Evolutionary conservation across 1,139 yeast genomes (phyloP).

Genomic region (Lodderomyces jiufengensis): DNA sequence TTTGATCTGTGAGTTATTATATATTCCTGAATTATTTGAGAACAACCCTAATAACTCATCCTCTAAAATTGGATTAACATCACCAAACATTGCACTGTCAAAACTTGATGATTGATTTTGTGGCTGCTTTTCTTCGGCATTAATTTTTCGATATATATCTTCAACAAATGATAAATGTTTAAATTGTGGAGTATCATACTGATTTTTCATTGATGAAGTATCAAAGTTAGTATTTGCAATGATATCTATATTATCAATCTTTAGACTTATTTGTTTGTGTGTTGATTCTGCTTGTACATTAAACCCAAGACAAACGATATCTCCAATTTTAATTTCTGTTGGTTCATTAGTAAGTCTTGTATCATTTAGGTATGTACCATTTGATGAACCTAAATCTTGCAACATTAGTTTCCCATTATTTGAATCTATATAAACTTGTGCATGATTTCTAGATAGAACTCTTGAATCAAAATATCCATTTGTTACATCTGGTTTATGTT

Average conservation of each 20-base stretch:
- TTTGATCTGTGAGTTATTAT: conserved; percentile 58
- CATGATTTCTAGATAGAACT: conserved; percentile 90
- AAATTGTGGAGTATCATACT: conserved; percentile 27
- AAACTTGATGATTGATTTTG: conserved; percentile 27
- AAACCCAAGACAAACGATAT: conserved; percentile 82
- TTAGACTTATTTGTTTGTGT: conserved; percentile 81
- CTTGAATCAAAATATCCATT: conserved; percentile 95
- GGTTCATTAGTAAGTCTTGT: conserved; percentile 64
- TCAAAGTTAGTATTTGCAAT: conserved; percentile 35
- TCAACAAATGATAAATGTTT: conserved; percentile 45
- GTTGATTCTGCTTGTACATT: conserved; percentile 81
- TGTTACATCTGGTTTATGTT: conserved; percentile 67
- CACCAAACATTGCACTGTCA: conserved; percentile 80
- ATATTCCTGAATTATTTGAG: conserved; percentile 57
- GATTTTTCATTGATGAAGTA: conserved; percentile 4
- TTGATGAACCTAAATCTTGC: conserved; percentile 84
- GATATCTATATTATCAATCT: conserved; percentile 67
- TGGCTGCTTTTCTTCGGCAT: conserved; percentile 7
- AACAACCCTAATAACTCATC: conserved; percentile 56
- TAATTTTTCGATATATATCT: conserved; percentile 24
- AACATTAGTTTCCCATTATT: conserved; percentile 66
- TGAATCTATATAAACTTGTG: conserved; percentile 79
- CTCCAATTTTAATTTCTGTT: conserved; percentile 66
- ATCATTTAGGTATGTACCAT: conserved; percentile 90
- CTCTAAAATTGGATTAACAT: conserved; percentile 60